Base-by-base conservation (phyloP, 2,329 filamentous ascomycete genomes). In the Alternaria alternata region DNA sequence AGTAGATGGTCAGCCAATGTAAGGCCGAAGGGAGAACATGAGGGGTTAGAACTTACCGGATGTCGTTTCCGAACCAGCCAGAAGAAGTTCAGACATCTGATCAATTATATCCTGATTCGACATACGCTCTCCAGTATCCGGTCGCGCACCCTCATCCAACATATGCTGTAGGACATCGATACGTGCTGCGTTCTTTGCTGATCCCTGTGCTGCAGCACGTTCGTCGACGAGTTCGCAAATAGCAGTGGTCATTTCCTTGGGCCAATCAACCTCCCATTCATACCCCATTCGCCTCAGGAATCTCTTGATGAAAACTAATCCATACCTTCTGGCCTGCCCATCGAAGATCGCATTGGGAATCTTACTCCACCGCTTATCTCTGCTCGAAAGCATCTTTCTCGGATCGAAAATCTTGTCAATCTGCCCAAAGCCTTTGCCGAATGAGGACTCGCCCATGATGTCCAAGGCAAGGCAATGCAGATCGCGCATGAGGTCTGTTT, bases 371-470 rank as follows among this genome's bases (percentile, higher is more conserved):
- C 38, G 51, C 11, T 16, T 53, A 16, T 53, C 38, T 22, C 38
- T 53, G 11, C 26, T 38, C n/a, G 51, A 30, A 18, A 53, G 30
- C n/a, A 43, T 16, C 18, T 53, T 53, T 26, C 26, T 43, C 5
- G 51, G 51, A 24, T 53, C 38, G 38, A 53, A 53, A 9, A 53
- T 53, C 51, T 53, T 53, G 51, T 53, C 51, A 16, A 53, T 53
- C 38, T 53, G 38, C 12, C 51, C 51, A 26, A 53, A 53, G 18
- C 38, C 51, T 26, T 53, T 43, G 38, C 51, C 51, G 28, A 53
- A 53, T 12, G 38, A 53, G 16, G 51, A 53, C 26, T 43, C 24
- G 26, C 51, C 51, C 51, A 53, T 53, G 51, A 53, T 53, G 18
- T 53, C 51, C 7, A 53, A 26, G n/a, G 51, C 38, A 18, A 53